phyloP scores from a whole-genome alignment of 1,139 yeast genomes.

The Taphrina betulina region DNA sequence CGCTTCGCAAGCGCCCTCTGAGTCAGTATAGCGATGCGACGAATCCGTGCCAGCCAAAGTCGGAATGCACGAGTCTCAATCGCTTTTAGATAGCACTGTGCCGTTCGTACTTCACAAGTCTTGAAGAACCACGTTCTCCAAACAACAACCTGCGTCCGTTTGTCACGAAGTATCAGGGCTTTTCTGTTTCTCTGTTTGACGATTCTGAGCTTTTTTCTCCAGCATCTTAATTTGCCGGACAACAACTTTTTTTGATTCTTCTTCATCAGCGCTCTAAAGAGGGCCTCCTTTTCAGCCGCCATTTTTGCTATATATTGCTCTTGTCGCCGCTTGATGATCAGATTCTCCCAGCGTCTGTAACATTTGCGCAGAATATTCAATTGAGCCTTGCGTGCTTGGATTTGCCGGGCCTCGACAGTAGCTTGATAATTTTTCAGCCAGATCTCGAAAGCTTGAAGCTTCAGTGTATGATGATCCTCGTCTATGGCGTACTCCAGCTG shows the following conservation, averaged over 20 bases:
- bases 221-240: not conserved
- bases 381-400: conserved; percentile 2
- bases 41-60: conserved; percentile 6
- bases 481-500: conserved; percentile 3
- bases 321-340: conserved; percentile 8
- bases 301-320: not conserved
- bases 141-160: conserved; percentile 11
- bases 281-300: conserved; percentile 4
- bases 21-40: not conserved
- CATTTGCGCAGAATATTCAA: not conserved
- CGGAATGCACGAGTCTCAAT: not conserved
- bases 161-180: conserved; percentile 13
- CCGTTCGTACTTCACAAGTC: conserved; percentile 11
- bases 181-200: not conserved
- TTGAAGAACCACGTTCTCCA: conserved; percentile 19
- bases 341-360: conserved; percentile 8
- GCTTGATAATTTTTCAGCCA: conserved; percentile 1
- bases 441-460: conserved; percentile 14
- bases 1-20: conserved; percentile 3
- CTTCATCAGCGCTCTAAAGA: not conserved
- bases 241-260: conserved; percentile 1
- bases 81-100: not conserved
- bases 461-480: conserved; percentile 3
- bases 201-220: not conserved
- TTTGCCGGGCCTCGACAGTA: conserved; percentile 1